Evolutionary conservation across 1,139 yeast species (phyloP), one percentile per base, ranked within the genome.

Genomic region (Yamadazyma trypodendri): DNA sequence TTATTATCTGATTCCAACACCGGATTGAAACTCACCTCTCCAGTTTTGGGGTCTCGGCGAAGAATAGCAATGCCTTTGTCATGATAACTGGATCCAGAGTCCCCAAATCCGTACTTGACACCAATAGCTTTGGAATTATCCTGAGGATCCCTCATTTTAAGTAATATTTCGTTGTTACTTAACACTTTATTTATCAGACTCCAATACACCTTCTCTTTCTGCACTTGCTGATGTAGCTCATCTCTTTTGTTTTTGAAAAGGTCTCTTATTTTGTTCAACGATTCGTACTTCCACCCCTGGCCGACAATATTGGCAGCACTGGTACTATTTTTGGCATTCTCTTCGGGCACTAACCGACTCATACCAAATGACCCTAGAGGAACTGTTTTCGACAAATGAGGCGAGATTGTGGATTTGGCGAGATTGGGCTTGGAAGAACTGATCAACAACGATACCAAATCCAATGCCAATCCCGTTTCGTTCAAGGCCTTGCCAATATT

Each of bases 21-120:
- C 1, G 76, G 72, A 28, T 55, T 53, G 43, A 72, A 69, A 1
- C 57, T 37, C 10, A 69, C 55, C 16, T 56, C 63, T 0, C 75
- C 75, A 1, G 60, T 51, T n/a, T 40, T 44, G 13, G 51, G 53
- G 40, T 65, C 62, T 41, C 66, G 63, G 46, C 79, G 63, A 41
- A 88, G 63, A 1, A 83, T 60, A 0, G 95, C 96, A 31, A 82
- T 63, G 1, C 97, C 97, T 45, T 77, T 75, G 49, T 87, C 94
- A 38, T 64, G 63, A 51, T 77, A 86, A 24, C 72, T 76, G 1
- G 96, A 86, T 0, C 97, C 98, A 0, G 95, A 81, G 57, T 89
- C 97, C 8, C 85, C 92, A 60, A 79, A 92, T 0, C 97, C 97
- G 55, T 85, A 90, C 52, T 86, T 87, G 25, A 90, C 84, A 2